Evolutionary conservation across 305 asterid species (phyloP).

Genomic region (Fraxinus greggii): DNA sequence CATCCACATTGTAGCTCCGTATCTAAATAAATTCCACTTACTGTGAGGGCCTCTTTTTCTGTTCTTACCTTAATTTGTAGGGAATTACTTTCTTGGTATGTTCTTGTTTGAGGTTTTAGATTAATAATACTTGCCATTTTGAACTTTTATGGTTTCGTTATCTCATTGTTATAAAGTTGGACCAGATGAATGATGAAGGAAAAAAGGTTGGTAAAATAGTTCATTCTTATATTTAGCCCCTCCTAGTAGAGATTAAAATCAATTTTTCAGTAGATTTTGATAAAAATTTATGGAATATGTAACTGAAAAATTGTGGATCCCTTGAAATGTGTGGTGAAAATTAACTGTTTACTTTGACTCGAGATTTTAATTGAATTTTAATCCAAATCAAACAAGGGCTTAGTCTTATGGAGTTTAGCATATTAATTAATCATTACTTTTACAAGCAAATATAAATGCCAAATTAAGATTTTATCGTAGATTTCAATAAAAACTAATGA

Average conservation of each 20-base stretch:
- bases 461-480: too few species aligned
- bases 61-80: not conserved
- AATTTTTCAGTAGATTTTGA: too few species aligned
- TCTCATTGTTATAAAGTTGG: not conserved
- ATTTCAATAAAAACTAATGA: not conserved
- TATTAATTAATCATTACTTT: too few species aligned
- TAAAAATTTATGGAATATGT: too few species aligned
- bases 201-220: not conserved
- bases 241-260: too few species aligned
- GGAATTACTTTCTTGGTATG: not conserved
- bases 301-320: too few species aligned
- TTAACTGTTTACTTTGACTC: too few species aligned
- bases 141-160: not conserved
- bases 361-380: too few species aligned
- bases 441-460: not conserved
- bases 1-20: slow-evolving; percentile 62
- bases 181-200: not conserved
- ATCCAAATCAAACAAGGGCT: too few species aligned
- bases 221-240: too few species aligned
- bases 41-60: not conserved
- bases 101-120: not conserved
- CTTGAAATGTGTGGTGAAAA: too few species aligned
- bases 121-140: not conserved
- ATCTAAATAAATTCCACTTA: slow-evolving; percentile 24
- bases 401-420: too few species aligned